A percentile compares a stretch with the other conserved stretches of the same genome.
These are phyloP conservation scores for Cicer chorassanicum DNA, from an alignment of 306 rosid species.

Conservation along the genomic window DNA sequence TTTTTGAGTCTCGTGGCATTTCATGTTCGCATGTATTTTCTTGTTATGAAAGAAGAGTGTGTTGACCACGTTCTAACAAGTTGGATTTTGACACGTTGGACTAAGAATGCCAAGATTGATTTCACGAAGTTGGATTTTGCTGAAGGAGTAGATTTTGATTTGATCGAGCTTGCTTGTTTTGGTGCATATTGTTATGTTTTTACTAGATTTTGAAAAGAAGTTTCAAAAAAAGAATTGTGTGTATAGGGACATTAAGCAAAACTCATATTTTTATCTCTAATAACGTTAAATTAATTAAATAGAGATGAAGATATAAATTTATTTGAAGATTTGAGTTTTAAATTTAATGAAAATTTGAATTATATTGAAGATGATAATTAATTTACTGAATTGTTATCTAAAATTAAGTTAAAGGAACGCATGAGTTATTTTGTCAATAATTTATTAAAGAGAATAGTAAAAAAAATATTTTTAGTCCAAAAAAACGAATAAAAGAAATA, in stretches of 20 bases:
- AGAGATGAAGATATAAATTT: too few species aligned
- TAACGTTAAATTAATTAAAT: too few species aligned
- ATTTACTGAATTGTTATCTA: too few species aligned
- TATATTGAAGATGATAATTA: too few species aligned
- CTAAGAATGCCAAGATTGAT: neutral
- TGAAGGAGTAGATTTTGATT: neutral
- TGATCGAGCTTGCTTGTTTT: neutral
- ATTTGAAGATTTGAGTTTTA: too few species aligned
- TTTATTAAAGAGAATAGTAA: too few species aligned
- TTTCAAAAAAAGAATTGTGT: neutral
- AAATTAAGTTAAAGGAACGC: too few species aligned
- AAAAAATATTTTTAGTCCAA: too few species aligned
- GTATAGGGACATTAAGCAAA: neutral
- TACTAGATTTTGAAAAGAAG: neutral
- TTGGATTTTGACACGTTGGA: neutral
- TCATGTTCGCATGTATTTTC: neutral
- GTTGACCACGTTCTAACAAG: neutral
- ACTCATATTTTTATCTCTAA: too few species aligned
- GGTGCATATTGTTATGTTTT: neutral
- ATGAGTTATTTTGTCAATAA: too few species aligned
- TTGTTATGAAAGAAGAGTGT: neutral
- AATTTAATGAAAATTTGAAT: too few species aligned
- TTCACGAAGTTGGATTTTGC: neutral
- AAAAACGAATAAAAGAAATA: too few species aligned
- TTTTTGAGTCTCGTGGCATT: neutral